phyloP scores from a whole-genome alignment of 2,329 filamentous ascomycete species.

The Alternaria sp. region DNA sequence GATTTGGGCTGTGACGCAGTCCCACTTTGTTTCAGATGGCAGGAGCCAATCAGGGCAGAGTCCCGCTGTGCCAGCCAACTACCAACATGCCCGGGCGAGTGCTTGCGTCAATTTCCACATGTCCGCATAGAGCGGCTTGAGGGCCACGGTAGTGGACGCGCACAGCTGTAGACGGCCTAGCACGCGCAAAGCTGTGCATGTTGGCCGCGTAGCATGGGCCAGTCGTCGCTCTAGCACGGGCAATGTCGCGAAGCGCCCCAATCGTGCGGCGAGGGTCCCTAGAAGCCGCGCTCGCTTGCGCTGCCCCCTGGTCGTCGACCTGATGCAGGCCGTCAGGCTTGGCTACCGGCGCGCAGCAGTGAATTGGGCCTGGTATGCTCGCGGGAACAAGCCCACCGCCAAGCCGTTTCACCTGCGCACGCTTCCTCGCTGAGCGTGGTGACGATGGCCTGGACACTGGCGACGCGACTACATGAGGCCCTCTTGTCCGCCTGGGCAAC shows the following conservation, averaged over 20 bases:
- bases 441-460: conserved; percentile 33
- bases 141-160: conserved; percentile 11
- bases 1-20: conserved; percentile 21
- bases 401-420: conserved; percentile 51
- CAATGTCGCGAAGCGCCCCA: conserved; percentile 32
- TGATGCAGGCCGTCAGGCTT: conserved; percentile 21
- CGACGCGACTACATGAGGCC: conserved; percentile 44
- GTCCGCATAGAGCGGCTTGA: conserved; percentile 14
- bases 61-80: conserved; percentile 10
- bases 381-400: conserved; percentile 43
- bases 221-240: conserved; percentile 12
- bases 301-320: conserved; percentile 4
- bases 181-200: neutral
- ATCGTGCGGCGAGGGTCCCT: conserved; percentile 23
- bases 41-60: conserved; percentile 26
- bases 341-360: conserved; percentile 32
- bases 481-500: conserved; percentile 24
- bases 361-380: conserved; percentile 36
- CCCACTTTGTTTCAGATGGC: conserved; percentile 29
- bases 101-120: conserved; percentile 19
- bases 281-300: conserved; percentile 7
- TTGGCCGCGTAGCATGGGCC: neutral
- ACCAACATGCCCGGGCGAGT: conserved; percentile 14
- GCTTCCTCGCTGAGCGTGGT: conserved; percentile 47
- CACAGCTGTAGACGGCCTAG: neutral